Evolutionary conservation across 2,329 filamentous ascomycete species (phyloP).

Genomic region (Lachnellula subtilissima): DNA sequence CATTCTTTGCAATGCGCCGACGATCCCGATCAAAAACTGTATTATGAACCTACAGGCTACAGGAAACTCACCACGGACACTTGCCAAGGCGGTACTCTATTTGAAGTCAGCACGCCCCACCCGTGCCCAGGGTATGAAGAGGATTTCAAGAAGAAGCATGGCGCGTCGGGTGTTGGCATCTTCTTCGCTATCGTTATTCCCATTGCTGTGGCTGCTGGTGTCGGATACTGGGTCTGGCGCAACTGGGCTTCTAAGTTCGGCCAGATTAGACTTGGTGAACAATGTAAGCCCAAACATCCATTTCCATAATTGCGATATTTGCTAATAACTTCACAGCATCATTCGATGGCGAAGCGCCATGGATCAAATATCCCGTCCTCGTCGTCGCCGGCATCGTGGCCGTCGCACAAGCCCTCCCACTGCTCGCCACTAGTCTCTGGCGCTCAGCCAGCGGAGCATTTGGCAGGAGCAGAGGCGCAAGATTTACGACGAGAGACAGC

Average conservation of each 20-base stretch:
- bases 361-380: conserved; percentile 79
- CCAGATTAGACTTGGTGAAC: conserved; percentile 82
- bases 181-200: conserved; percentile 84
- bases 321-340: conserved; percentile 27
- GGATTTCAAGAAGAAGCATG: conserved; percentile 71
- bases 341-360: conserved; percentile 67
- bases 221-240: conserved; percentile 80
- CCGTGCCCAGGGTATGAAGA: conserved; percentile 76
- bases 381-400: conserved; percentile 61
- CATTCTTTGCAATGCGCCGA: conserved; percentile 52
- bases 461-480: conserved; percentile 44
- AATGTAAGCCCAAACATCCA: conserved; percentile 30
- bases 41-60: conserved; percentile 81
- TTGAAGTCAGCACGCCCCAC: conserved; percentile 58
- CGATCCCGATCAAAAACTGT: conserved; percentile 68
- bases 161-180: conserved; percentile 66
- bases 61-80: conserved; percentile 86
- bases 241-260: conserved; percentile 90
- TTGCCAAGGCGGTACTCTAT: conserved; percentile 69
- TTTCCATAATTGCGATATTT: neutral
- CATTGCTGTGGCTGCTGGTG: conserved; percentile 61
- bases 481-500: conserved; percentile 81
- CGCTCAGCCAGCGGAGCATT: conserved; percentile 52
- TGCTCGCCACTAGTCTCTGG: conserved; percentile 70
- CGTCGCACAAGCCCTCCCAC: conserved; percentile 57